Evolutionary conservation across 441 rosid species (phyloP).

Genomic region (Dalechampia spathulata): DNA sequence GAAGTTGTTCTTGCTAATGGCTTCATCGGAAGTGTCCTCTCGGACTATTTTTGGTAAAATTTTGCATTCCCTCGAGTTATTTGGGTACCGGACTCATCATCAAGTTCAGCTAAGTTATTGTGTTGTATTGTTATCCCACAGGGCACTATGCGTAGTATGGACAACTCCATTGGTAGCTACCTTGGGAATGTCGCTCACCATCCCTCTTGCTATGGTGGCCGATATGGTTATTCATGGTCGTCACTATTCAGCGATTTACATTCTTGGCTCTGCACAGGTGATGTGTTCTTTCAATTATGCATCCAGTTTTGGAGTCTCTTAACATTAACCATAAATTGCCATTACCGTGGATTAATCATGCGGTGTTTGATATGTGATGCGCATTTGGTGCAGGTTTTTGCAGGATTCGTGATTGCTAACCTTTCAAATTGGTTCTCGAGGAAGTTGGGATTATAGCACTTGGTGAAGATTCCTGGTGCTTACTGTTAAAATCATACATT

Average conservation of each 20-base stretch:
- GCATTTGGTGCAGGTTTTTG: conserved; percentile 60
- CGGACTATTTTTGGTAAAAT: conserved; percentile 83
- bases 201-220: conserved; percentile 80
- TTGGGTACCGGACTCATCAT: neutral
- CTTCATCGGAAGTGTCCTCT: conserved; percentile 90
- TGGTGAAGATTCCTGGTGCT: neutral
- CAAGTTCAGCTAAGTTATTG: neutral
- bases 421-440: conserved; percentile 59
- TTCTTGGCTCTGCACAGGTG: conserved; percentile 77
- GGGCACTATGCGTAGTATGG: conserved; percentile 85
- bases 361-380: no score
- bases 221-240: conserved; percentile 80
- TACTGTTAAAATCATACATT: conserved; percentile 6
- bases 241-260: conserved; percentile 66
- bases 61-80: neutral
- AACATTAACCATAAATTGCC: neutral
- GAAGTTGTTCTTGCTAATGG: conserved; percentile 96
- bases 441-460: conserved; percentile 55
- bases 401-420: conserved; percentile 88
- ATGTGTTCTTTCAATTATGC: neutral
- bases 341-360: no score
- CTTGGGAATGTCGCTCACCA: conserved; percentile 75
- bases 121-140: conserved; percentile 25
- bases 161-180: conserved; percentile 84
- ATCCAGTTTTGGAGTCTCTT: no score